Base-by-base conservation (phyloP, 441 rosid species). In the Erysimum cheiri region DNA sequence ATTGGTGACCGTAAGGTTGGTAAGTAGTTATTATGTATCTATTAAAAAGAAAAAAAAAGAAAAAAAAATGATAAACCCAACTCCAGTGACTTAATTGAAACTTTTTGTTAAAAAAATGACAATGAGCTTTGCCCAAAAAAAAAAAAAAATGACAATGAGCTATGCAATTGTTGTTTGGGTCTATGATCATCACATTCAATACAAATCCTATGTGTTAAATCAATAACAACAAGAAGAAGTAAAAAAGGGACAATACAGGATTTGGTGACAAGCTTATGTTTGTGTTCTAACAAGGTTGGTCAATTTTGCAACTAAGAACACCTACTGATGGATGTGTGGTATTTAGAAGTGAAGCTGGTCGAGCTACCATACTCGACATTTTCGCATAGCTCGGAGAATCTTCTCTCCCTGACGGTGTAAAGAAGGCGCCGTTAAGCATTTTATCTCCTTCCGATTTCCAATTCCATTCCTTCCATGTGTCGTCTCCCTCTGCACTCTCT, bases 391-490 rank as follows among this genome's bases (percentile, higher is more conserved):
- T 81, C 0, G 65, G 75, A 24, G 84, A 57, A 66, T 85, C 69
- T 59, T 75, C 84, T 14, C 81, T 40, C 10, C 86, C 85, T 2
- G 87, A 81, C 6, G 85, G 78, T 39, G 78, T 79, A 56, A 85
- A 84, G 74, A 73, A 87, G 58, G 88, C 87, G 1, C 85, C 88
- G 3, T 84, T 86, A 15, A 80, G 14, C 85, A 81, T 74, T 44
- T 75, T 49, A 39, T 86, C 88, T 48, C 85, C 80, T 55, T 83
- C 85, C 31, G 87, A 86, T 69, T 87, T 86, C 87, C 88, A 86
- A 60, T 81, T 79, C 85, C 91, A 87, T 32, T 62, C 63, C 71
- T 77, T 69, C 88, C 87, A 84, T 5, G 74, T 80, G 6, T 76
- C 59, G 15, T 50, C 64, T 40, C 74, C 81, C 9, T 22, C 24